Conservation (phyloP, 768 basidiomycete genomes). For the Strobilomyces dryophilus region DNA sequence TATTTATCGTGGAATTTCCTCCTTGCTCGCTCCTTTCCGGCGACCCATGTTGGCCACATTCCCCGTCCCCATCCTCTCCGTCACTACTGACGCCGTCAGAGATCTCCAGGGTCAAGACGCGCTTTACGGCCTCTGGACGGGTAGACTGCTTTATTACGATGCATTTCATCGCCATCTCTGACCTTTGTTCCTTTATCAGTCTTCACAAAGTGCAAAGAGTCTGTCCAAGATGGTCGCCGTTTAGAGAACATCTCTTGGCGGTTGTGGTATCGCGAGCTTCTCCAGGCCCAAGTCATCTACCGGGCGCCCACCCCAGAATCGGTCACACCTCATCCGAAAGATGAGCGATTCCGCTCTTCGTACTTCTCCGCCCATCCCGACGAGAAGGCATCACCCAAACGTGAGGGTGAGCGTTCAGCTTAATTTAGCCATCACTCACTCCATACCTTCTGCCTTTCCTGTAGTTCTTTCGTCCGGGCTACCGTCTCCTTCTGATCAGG, state of each 20-base stretch:
- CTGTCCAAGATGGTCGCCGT: constrained; percentile 72
- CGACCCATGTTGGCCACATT: constrained; percentile 46
- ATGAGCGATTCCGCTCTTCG: constrained; percentile 21
- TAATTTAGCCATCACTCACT: constrained; percentile 14
- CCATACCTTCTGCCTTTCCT: constrained; percentile 15
- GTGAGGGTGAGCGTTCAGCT: constrained; percentile 12
- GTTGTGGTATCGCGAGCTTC: constrained; percentile 69
- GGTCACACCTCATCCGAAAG: constrained; percentile 10
- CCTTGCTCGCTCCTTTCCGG: constrained; percentile 9
- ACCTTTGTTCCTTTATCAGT: constrained; percentile 40
- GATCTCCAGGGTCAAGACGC: constrained; percentile 69
- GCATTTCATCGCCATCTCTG: not conserved
- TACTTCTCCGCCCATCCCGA: constrained; percentile 24
- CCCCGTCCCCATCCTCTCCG: constrained; percentile 61
- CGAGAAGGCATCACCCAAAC: constrained; percentile 14
- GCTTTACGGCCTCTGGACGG: constrained; percentile 61
- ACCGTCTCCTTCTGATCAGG: constrained; percentile 28
- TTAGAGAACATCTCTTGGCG: constrained; percentile 90
- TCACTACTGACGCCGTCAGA: constrained; percentile 61
- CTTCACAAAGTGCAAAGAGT: constrained; percentile 80
- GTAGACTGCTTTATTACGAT: constrained; percentile 33
- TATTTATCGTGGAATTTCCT: constrained; percentile 6
- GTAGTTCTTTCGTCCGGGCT: constrained; percentile 23
- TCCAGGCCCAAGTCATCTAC: constrained; percentile 29
- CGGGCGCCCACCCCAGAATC: constrained; percentile 29